Evolutionary conservation across 2,329 filamentous ascomycete species (phyloP), one percentile per base, ranked within the genome.

Genomic region (Talaromyces sp.): DNA sequence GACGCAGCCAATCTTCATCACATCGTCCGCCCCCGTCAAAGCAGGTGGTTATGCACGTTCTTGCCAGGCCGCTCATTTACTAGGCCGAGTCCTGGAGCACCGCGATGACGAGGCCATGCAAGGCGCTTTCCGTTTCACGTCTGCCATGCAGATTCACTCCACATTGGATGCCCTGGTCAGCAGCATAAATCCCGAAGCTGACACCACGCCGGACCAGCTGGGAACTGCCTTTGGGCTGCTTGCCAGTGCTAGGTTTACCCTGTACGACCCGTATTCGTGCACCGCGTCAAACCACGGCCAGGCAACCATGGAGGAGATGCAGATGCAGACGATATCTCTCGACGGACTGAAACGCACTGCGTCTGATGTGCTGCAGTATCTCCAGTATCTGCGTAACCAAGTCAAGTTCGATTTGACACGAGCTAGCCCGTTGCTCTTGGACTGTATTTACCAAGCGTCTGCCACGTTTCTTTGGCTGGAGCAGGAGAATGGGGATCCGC

Each of bases 371-470:
- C 51, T 68, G 11, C 54, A 62, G 11, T 66, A 69, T 58, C 42
- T 54, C 9, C 59, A 62, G 22, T 44, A 62, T 10, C 55, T 68
- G 3, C 53, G 63, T 19, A 22, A 22, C 6, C 52, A 19, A n/a
- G 66, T 68, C 56, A 51, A 33, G 13, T 36, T 60, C 11, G 64
- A 67, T 52, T 58, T 62, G 3, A 57, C 64, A 22, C 60, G 62
- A 5, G 64, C 64, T 33, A 67, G 66, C 56, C 67, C 68, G 8
- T 61, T 70, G 28, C 58, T 72, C 11, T 66, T 71, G 9, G 71
- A 75, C 55, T 67, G 68, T 55, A 36, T 76, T n/a, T 77, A 76
- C 62, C 67, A 72, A 57, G 70, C 70, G 6, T 71, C 72, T 17
- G 69, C 71, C 15, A 75, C 69, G 36, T 74, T 68, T 66, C 66